phyloP scores from a whole-genome alignment of 2,329 filamentous ascomycete species.

The Chalaropsis ovoidea region DNA sequence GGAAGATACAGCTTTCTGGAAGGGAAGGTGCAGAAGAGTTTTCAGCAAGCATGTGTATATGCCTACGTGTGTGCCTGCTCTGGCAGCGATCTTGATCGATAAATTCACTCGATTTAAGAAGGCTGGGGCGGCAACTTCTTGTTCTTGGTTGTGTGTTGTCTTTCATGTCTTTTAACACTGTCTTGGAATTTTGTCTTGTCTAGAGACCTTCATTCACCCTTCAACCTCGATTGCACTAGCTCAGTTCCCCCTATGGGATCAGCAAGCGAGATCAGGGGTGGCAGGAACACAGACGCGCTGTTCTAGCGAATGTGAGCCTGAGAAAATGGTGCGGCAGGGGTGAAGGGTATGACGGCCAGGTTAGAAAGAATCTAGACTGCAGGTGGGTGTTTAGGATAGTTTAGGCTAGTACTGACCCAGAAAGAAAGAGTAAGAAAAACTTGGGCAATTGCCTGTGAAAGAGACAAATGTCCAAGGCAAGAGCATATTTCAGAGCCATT shows the following conservation, averaged over 20 bases:
- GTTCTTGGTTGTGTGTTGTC: neutral
- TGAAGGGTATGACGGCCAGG: neutral
- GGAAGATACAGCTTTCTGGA: neutral
- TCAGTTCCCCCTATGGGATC: slow-evolving; percentile 2
- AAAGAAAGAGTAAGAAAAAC: too few relatives aligned
- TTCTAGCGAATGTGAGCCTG: slow-evolving; percentile 1
- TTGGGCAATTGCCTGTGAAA: too few relatives aligned
- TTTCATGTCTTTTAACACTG: too few relatives aligned
- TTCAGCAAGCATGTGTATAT: slow-evolving; percentile 6
- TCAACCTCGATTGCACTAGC: neutral
- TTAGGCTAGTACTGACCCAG: neutral
- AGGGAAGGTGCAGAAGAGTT: neutral
- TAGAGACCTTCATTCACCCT: neutral
- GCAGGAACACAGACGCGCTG: slow-evolving; percentile 8
- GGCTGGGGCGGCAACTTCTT: too few relatives aligned
- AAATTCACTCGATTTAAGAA: neutral
- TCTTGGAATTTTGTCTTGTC: neutral
- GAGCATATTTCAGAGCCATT: too few relatives aligned
- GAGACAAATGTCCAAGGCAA: too few relatives aligned
- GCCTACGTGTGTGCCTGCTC: neutral
- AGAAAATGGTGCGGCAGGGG: neutral
- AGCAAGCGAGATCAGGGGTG: slow-evolving; percentile 10
- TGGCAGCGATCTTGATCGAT: neutral
- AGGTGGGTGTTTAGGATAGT: neutral
- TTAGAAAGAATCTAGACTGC: neutral